These are phyloP conservation scores for Phialophora expanda DNA, from an alignment of 2,329 filamentous ascomycete genomes.

Conservation along the genomic window DNA sequence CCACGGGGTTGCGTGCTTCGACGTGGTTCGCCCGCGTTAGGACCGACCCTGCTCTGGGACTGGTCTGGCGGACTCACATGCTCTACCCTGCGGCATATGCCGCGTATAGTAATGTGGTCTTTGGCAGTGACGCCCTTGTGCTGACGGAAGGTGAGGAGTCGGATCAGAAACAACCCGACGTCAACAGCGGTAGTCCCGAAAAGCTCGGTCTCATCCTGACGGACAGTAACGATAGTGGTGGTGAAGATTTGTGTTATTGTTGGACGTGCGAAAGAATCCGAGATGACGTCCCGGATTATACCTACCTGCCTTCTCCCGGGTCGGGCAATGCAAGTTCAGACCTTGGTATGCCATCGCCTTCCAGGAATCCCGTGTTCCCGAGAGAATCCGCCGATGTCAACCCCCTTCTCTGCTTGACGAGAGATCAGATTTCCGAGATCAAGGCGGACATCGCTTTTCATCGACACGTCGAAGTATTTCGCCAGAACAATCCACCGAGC, in stretches of 20 bases:
- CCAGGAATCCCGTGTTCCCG: background rate
- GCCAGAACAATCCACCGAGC: slow-evolving; percentile 5
- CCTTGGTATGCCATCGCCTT: background rate
- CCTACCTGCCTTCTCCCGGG: background rate
- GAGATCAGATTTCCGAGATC: slow-evolving; percentile 15
- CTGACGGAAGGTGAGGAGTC: background rate
- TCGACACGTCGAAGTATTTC: slow-evolving; percentile 17
- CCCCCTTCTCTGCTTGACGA: slow-evolving; percentile 7
- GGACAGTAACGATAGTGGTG: background rate
- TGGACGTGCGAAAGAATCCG: slow-evolving; percentile 35
- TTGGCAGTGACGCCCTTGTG: slow-evolving; percentile 3
- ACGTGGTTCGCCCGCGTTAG: slow-evolving; percentile 10
- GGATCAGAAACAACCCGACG: background rate
- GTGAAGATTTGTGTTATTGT: slow-evolving; percentile 22
- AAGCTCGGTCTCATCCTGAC: background rate
- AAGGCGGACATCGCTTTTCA: slow-evolving; percentile 19
- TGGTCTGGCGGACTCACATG: slow-evolving; percentile 33
- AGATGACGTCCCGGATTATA: slow-evolving; percentile 21
- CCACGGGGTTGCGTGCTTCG: background rate
- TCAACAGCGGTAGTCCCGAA: background rate
- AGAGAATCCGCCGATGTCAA: slow-evolving; percentile 1
- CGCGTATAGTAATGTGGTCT: slow-evolving; percentile 7
- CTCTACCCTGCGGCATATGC: slow-evolving; percentile 26
- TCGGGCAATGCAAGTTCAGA: too few species aligned
- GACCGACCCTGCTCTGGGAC: slow-evolving; percentile 14